Evolutionary conservation across 768 basidiomycete genomes (phyloP), one percentile per base, ranked within the genome.

Genomic region (Suillus americanus): DNA sequence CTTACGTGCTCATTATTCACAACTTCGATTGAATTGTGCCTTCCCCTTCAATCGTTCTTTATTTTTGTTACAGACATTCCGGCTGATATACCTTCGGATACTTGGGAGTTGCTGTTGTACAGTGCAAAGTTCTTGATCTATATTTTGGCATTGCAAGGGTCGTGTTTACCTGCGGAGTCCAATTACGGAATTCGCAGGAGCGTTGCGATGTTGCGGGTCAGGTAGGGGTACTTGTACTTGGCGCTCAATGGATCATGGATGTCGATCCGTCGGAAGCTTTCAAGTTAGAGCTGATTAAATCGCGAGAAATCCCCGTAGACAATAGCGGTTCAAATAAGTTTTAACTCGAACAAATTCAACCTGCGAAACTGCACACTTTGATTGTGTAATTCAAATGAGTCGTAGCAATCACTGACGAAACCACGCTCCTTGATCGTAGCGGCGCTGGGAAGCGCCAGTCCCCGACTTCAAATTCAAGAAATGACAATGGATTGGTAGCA

Each of bases 81-180:
- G 35, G 41, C 18, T 59, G 4, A 7, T 55, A 12, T 54, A 48
- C 62, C 59, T 65, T 70, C 60, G 68, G 69, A 68, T 75, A 57
- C 43, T 33, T 45, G 59, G 48, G 65, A 61, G 38, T 71, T 66
- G 54, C 67, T 41, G 62, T 64, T 65, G 60, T 73, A 66, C 65
- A 53, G 62, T 53, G 40, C 65, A 61, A 57, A 46, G 61, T 61
- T 63, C 65, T 65, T 61, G 55, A n/a, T 65, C 20, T 60, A 61
- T 33, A 14, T 60, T 18, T 18, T 57, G 18, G 16, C 14, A 35
- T 33, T 53, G 12, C 28, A 53, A 20, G 30, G 33, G 51, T 30
- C 18, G 5, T n/a, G n/a, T 53, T 20, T 53, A 2, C 30, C 5
- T 30, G 30, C 30, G 30, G 30, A 33, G 28, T 18, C 9, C 4